Percentiles rank a stretch among this genome's conserved stretches.
These are phyloP conservation scores for Combretum micranthum DNA, from an alignment of 345 rosid genomes.

Conservation along the genomic window DNA sequence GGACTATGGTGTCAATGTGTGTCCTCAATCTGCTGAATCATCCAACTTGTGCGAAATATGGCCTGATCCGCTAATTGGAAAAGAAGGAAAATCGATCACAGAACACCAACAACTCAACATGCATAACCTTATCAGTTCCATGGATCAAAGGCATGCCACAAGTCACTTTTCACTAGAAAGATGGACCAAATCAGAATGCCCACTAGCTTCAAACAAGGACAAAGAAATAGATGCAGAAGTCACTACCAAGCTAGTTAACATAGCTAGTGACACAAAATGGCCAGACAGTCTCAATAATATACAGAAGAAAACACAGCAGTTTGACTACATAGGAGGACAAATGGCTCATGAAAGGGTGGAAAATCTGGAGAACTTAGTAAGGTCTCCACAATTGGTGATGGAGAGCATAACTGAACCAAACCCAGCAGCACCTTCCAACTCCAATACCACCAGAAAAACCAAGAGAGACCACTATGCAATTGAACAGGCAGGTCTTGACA, in stretches of 20 bases:
- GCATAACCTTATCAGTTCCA: constrained; percentile 14
- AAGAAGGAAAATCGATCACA: constrained; percentile 17
- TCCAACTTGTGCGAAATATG: constrained; percentile 12
- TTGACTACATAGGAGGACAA: constrained; percentile 15
- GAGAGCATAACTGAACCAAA: constrained; percentile 19
- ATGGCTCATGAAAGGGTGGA: constrained; percentile 18
- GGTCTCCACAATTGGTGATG: constrained; percentile 18
- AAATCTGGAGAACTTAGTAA: constrained; percentile 15
- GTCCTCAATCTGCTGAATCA: constrained; percentile 18
- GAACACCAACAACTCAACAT: constrained; percentile 23
- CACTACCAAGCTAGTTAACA: constrained; percentile 7
- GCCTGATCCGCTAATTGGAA: constrained; percentile 20
- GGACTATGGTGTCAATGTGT: constrained; percentile 10
- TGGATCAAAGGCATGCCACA: constrained; percentile 20
- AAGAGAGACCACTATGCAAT: constrained; percentile 34
- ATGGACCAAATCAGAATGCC: constrained; percentile 5
- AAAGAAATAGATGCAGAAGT: constrained; percentile 9
- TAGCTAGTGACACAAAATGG: constrained; percentile 1
- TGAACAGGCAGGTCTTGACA: constrained; percentile 21
- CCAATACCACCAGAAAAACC: constrained; percentile 28
- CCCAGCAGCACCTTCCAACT: constrained; percentile 16
- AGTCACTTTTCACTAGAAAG: constrained; percentile 7
- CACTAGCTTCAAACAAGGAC: constrained; percentile 9
- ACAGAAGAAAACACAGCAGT: constrained; percentile 2
- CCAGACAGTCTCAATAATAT: neutral